Base-by-base conservation (phyloP, 1,139 yeast genomes). In the Zhuliangozyma blackwelliae region DNA sequence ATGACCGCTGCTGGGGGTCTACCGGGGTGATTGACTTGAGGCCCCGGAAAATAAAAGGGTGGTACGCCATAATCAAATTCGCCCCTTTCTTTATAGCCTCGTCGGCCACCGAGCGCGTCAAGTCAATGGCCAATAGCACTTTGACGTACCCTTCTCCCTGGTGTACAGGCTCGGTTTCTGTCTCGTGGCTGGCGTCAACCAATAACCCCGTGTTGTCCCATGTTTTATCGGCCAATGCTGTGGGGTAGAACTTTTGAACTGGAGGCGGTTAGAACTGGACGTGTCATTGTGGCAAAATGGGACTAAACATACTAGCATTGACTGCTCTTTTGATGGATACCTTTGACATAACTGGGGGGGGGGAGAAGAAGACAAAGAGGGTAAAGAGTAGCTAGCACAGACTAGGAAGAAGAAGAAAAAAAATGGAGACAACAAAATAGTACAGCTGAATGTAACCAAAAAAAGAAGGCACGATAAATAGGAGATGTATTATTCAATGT, bases 141-240 rank as follows among this genome's bases (percentile, higher is more conserved):
- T 28, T 13, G 11, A 35, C 38, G 23, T 2, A 7, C 9, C 23
- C 10, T 7, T 22, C 23, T 9, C 23, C 23, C 23, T 7, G 10
- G 16, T 3, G 16, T 16, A 3, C 16, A 16, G 16, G 16, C 16
- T 16, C 16, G 16, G 16, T 3, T 16, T 16, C 16, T 4, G 16
- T 16, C 35, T 48, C 45, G 2, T 47, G 48, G 20, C 65, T 53
- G 1, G 83, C 62, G 52, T 88, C 96, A 7, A 92, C 82, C 31
- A 92, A 62, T 38, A 90, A 66, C 0, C 97, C 97, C 0, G 96
- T 88, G 55, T 90, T 90, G 57, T 92, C 98, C 97, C 97, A 92
- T 1, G 90, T 59, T 31, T 72, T 70, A 50, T 90, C 97, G 0
- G 97, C 97, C 41, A 84, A 69, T 37, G 72, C 74, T 29, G 71